These are phyloP conservation scores for Yarrowia sp. DNA, from an alignment of 805 yeast species.

Conservation along the genomic window DNA sequence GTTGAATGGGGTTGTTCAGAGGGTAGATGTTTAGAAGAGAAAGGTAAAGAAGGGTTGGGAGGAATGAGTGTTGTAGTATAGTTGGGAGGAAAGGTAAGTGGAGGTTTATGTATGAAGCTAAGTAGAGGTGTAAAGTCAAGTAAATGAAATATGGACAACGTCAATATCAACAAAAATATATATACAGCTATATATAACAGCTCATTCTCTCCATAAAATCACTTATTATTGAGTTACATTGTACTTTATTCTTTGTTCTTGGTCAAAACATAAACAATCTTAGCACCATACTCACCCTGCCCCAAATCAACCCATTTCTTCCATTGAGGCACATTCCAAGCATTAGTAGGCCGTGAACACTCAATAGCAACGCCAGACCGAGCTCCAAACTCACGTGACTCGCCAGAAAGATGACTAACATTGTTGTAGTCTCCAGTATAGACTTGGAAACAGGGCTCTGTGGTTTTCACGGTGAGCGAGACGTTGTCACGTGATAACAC, in stretches of 20 bases:
- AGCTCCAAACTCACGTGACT: background rate
- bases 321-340: constrained; percentile 9
- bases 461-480: background rate
- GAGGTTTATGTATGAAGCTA: background rate
- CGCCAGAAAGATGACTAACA: background rate
- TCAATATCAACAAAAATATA: too few relatives aligned
- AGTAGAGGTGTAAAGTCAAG: background rate
- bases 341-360: constrained; percentile 2
- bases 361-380: constrained; percentile 10
- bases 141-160: too few relatives aligned
- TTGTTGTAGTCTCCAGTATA: constrained; percentile 4
- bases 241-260: background rate
- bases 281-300: background rate
- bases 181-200: too few relatives aligned
- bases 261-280: background rate
- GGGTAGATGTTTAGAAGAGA: background rate
- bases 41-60: background rate
- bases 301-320: background rate
- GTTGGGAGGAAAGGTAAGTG: background rate
- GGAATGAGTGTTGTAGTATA: background rate
- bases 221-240: background rate
- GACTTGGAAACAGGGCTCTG: constrained; percentile 10
- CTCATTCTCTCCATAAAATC: background rate
- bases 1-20: background rate
- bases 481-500: background rate